A percentile compares a stretch with the other conserved stretches of the same genome.
Evolutionary conservation across 2,329 filamentous ascomycete species (phyloP).

Genomic region (Sporothrix brunneoviolacea): DNA sequence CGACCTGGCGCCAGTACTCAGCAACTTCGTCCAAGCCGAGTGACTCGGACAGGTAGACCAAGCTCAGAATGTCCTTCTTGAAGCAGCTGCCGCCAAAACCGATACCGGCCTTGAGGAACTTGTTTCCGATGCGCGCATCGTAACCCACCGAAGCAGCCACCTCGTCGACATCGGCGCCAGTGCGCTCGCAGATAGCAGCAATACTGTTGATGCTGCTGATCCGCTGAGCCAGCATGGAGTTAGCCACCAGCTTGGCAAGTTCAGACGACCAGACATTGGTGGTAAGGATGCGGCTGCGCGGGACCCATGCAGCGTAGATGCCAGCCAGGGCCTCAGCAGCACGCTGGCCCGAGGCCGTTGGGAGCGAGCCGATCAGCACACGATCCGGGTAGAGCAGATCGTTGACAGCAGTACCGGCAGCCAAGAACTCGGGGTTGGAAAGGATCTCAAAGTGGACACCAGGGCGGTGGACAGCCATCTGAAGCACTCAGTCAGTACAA

Average conservation of each 20-base stretch:
- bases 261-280: constrained; percentile 74
- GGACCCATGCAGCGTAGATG: constrained; percentile 67
- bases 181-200: constrained; percentile 71
- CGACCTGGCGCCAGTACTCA: constrained; percentile 67
- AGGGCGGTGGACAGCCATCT: constrained; percentile 54
- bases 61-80: constrained; percentile 69
- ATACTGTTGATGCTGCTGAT: constrained; percentile 78
- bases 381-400: constrained; percentile 66
- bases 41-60: constrained; percentile 67
- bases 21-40: constrained; percentile 65
- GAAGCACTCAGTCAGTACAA: background rate
- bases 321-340: constrained; percentile 58
- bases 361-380: constrained; percentile 65
- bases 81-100: constrained; percentile 79
- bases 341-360: constrained; percentile 50
- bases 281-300: constrained; percentile 58
- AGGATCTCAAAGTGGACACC: constrained; percentile 65
- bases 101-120: constrained; percentile 67
- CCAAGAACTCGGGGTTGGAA: constrained; percentile 76
- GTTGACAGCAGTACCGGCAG: constrained; percentile 67
- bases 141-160: constrained; percentile 61
- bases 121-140: constrained; percentile 64
- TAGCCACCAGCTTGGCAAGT: constrained; percentile 70
- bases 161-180: constrained; percentile 69
- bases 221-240: constrained; percentile 73